phyloP scores from a whole-genome alignment of 257 asterid species.

The Voacanga thouarsii region DNA sequence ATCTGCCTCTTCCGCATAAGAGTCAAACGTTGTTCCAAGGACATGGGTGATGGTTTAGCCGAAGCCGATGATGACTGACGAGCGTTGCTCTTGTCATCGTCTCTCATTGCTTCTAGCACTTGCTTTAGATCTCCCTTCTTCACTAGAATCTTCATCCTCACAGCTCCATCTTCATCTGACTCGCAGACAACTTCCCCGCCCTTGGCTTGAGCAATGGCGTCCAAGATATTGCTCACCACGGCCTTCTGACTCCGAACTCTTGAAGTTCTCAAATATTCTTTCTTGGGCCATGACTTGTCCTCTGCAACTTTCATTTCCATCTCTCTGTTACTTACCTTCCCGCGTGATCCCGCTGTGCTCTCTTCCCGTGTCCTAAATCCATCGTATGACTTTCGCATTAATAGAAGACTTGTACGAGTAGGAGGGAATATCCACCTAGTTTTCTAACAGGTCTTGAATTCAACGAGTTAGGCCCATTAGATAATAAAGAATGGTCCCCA shows the following conservation, averaged over 20 bases:
- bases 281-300: conserved; percentile 27
- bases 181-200: conserved; percentile 24
- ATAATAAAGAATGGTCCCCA: not conserved
- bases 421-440: not conserved
- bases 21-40: conserved; percentile 54
- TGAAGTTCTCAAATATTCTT: conserved; percentile 26
- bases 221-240: conserved; percentile 27
- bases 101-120: conserved; percentile 44
- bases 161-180: conserved; percentile 21
- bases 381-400: not conserved
- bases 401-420: not conserved
- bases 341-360: not conserved
- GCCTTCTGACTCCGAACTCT: conserved; percentile 41
- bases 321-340: not conserved
- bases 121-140: conserved; percentile 52
- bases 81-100: conserved; percentile 12
- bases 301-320: conserved; percentile 21
- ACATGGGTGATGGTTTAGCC: conserved; percentile 22
- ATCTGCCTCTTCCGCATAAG: conserved; percentile 44
- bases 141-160: conserved; percentile 51
- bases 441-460: not conserved
- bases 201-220: conserved; percentile 36
- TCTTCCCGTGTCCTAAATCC: not conserved
- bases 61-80: not conserved
- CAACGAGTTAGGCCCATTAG: not conserved